Evolutionary conservation across 768 basidiomycete genomes (phyloP).

Genomic region (Trametes meyenii): DNA sequence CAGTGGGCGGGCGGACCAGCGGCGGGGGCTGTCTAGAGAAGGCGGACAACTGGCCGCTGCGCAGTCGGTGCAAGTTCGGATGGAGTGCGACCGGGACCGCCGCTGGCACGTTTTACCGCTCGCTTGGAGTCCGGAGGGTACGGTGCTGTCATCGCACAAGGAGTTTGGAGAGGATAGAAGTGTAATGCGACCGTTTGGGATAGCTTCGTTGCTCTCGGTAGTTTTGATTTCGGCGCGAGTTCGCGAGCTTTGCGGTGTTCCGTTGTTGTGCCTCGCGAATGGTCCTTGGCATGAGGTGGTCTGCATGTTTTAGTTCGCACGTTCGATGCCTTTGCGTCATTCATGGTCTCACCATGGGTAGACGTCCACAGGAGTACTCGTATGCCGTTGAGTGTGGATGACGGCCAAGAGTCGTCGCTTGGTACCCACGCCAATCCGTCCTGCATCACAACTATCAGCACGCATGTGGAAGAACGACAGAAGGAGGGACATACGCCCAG

Average conservation of each 20-base stretch:
- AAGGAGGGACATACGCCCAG: not conserved
- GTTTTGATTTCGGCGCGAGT: constrained; percentile 5
- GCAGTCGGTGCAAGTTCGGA: constrained; percentile 24
- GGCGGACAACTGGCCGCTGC: not conserved
- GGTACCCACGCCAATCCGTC: not conserved
- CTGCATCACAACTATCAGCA: not conserved
- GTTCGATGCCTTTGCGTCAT: not conserved
- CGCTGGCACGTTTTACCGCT: constrained; percentile 18
- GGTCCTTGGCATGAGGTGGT: not conserved
- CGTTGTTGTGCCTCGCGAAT: constrained; percentile 1
- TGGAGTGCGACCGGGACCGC: constrained; percentile 6
- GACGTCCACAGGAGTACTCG: not conserved
- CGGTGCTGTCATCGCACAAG: not conserved
- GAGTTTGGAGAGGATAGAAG: not conserved
- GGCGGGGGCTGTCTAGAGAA: constrained; percentile 14
- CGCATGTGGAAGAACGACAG: not conserved
- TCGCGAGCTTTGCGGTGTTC: constrained; percentile 13
- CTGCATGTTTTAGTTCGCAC: constrained; percentile 1
- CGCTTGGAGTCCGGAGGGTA: not conserved
- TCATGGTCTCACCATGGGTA: not conserved
- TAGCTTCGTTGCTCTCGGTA: not conserved
- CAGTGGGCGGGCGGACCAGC: constrained; percentile 6
- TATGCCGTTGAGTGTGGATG: not conserved
- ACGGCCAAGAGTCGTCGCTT: not conserved
- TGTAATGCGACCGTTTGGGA: not conserved